Evolutionary conservation across 192 early-diverging fungal species (phyloP), one percentile per base, ranked within the genome.

Genomic region (Coemansia guatemalensis): DNA sequence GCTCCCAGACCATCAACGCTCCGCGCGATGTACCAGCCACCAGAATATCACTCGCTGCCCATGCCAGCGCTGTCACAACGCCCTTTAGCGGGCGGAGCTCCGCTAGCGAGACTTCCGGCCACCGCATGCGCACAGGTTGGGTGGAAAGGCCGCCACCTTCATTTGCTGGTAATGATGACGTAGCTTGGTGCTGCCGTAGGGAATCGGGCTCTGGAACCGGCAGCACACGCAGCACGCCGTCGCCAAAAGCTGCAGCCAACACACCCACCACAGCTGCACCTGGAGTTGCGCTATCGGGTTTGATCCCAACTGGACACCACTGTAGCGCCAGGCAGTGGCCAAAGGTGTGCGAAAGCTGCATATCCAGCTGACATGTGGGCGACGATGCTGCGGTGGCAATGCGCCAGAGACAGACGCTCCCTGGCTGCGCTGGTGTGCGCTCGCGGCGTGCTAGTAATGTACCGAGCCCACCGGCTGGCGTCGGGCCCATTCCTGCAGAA

Each of bases 241-340:
- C 77, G 47, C 67, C 77, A 71, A 80, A 80, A 24, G 62, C 53
- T 0, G 65, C 71, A 1, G 77, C 77, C 56, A 80, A 18, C 11
- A 64, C 9, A 1, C 77, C 77, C 25, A 60, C 25, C 48, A 55
- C 30, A 22, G 60, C 22, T 9, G 21, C 26, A 5, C 39, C 35
- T 9, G 47, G n/a, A 2, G 21, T 8, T 23, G 20, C n/a, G 30
- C 8, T 57, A 5, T 9, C 18, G 8, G 54, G 22, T 1, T 33
- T 14, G 18, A 68, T 50, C 29, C 74, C 63, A 21, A 73, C 48
- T 5, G 77, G 77, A 55, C 77, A 80, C 77, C 77, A 80, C 12
- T 62, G 57, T 26, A 74, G 48, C 24, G 44, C 51, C 5, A 64
- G 7, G 58, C 77, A 80, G 47, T 54, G 60, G 3, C 77, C 77